Evolutionary conservation across 1,139 yeast genomes (phyloP).

Genomic region (Taphrina wiesneri): DNA sequence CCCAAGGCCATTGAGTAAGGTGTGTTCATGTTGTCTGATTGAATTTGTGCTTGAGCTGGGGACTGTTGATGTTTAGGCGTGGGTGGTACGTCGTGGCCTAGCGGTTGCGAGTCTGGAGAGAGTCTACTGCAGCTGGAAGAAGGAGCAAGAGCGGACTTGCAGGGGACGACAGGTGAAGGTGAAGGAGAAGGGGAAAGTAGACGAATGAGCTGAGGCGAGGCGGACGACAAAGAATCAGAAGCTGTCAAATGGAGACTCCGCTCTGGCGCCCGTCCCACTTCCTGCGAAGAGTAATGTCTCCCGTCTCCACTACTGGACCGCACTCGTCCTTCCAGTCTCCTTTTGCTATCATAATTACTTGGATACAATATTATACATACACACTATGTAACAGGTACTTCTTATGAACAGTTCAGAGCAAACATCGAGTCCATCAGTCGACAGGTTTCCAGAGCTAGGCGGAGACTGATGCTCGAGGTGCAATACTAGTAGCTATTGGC

Average conservation of each 20-base stretch:
- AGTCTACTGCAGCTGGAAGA: not conserved
- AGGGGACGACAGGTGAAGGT: not conserved
- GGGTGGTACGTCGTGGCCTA: too few relatives aligned
- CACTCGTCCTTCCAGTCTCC: too few relatives aligned
- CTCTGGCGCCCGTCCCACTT: not conserved
- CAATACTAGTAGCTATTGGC: not conserved
- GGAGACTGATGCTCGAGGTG: not conserved
- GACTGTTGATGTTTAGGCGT: not conserved
- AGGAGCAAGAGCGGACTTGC: not conserved
- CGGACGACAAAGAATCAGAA: not conserved
- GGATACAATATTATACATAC: too few relatives aligned
- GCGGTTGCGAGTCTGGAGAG: too few relatives aligned
- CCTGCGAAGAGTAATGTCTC: not conserved
- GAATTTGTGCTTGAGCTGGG: not conserved
- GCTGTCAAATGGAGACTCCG: not conserved
- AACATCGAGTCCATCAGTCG: not conserved
- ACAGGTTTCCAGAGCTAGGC: not conserved
- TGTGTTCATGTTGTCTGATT: constrained; percentile 17
- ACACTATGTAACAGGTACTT: too few relatives aligned
- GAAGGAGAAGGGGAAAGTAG: not conserved
- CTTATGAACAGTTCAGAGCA: too few relatives aligned
- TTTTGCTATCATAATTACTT: too few relatives aligned
- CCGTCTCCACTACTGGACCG: too few relatives aligned
- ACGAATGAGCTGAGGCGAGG: not conserved
- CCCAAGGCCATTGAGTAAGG: constrained; percentile 32